Base-by-base conservation (phyloP, 169 alveolate species). In the Plasmodium coatneyi region DNA sequence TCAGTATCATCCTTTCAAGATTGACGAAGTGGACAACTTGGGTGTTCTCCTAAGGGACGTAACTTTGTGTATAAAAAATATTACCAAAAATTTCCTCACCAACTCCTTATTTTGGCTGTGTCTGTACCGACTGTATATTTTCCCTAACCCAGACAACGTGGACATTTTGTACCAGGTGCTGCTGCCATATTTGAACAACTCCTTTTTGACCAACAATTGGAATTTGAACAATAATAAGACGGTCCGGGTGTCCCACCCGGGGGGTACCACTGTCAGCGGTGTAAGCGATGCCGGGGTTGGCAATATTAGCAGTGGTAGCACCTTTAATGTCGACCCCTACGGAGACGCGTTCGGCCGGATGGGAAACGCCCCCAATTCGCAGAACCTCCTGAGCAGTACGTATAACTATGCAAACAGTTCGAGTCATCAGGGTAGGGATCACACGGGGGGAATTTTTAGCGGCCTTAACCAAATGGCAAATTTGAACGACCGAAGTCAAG, bases 71-170 rank as follows among this genome's bases (percentile, higher is more conserved):
- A 84, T 96, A 30, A 96, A 95, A 80, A 98, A 95, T 86, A 95
- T 97, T 36, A 66, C 60, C 22, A 74, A 97, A 30, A 97, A 95
- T 66, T 46, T 96, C 54, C 89, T 97, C 72, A 71, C 96, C 28
- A 97, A 97, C 90, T 93, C 97, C 16, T 83, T 98, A 25, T 97
- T 97, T 84, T 97, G 98, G 98, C 95, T 97, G 81, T 92, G 97
- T 76, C 80, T 96, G 56, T 97, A 95, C 92, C 91, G 98, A 30
- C 83, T 97, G 32, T 92, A 96, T 95, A 95, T 95, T 71, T 95
- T 92, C 30, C 97, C 98, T 19, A 96, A 96, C 82, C 49, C 84
- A 10, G 96, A 94, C 56, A 97, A 97, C 89, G 96, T 95, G 52
- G 98, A 95, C 54, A 94, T 95, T 76, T 95, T 97, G 54, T 97